Evolutionary conservation across 306 rosid species (phyloP).

Genomic region (Crataegus laevigata): DNA sequence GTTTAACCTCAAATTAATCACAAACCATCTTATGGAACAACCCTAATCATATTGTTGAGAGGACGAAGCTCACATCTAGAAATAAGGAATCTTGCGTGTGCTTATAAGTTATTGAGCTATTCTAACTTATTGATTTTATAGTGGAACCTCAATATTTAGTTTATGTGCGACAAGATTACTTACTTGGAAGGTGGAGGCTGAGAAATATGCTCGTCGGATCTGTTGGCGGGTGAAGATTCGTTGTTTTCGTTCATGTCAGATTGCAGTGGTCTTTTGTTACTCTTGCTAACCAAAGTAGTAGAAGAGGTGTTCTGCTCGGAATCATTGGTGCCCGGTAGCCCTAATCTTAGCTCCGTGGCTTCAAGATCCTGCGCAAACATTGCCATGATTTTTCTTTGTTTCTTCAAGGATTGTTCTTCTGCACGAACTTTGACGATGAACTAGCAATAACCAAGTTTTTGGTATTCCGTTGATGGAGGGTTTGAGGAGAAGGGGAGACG

Average conservation of each 20-base stretch:
- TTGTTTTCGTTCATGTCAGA: not conserved
- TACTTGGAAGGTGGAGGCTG: slow-evolving; percentile 40
- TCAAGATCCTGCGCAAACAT: slow-evolving; percentile 24
- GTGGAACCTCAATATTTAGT: not conserved
- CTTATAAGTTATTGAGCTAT: no score
- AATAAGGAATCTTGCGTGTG: no score
- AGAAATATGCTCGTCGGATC: not conserved
- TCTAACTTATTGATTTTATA: no score
- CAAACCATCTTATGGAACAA: not conserved
- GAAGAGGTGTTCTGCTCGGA: slow-evolving; percentile 7
- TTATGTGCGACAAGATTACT: not conserved
- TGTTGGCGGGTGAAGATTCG: not conserved
- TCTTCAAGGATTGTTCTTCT: not conserved
- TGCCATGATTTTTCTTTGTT: not conserved
- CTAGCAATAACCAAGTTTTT: not conserved
- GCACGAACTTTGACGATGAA: not conserved
- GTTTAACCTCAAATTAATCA: not conserved
- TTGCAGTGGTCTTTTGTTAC: slow-evolving; percentile 35
- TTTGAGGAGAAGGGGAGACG: not conserved
- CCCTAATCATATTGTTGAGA: not conserved
- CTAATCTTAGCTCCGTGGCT: slow-evolving; percentile 49
- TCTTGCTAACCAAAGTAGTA: not conserved
- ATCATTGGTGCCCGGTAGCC: slow-evolving; percentile 23
- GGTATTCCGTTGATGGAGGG: not conserved
- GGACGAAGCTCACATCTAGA: no score